Evolutionary conservation across 169 alveolate species (phyloP).

Genomic region (Plasmodium knowlesi): DNA sequence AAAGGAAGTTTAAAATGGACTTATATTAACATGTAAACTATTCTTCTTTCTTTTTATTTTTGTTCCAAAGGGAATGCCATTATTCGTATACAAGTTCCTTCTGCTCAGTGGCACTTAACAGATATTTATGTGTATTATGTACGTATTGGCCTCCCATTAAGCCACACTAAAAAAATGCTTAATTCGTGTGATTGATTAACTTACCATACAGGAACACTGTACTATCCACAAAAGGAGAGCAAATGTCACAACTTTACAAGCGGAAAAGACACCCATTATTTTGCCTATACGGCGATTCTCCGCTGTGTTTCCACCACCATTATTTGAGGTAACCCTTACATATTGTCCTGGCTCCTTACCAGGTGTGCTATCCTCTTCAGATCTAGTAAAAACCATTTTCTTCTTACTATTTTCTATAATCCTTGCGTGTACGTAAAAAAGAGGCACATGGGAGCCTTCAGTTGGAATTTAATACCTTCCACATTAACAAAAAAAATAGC

Average conservation of each 20-base stretch:
- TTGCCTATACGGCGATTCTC: not conserved
- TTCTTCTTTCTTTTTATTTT: not conserved
- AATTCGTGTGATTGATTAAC: not conserved
- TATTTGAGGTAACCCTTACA: not conserved
- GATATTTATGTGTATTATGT: not conserved
- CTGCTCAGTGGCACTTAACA: not conserved
- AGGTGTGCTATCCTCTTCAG: not conserved
- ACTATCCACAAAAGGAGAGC: conserved; percentile 5
- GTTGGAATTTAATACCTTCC: not conserved
- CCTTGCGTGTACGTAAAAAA: not conserved
- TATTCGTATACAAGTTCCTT: not conserved
- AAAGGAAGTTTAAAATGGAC: not conserved
- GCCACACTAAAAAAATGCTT: not conserved
- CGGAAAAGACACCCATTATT: not conserved
- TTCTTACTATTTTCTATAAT: not conserved
- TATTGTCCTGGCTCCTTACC: not conserved
- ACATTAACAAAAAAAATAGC: not conserved
- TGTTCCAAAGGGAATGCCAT: not conserved
- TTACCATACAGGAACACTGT: conserved; percentile 2
- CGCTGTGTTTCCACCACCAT: not conserved
- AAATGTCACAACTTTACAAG: not conserved
- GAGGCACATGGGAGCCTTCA: not conserved
- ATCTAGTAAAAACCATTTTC: not conserved
- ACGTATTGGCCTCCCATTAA: not conserved
- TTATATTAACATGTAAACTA: not conserved